Conservation (phyloP, 176 grass and related monocot genomes). For the Lolium rigidum region DNA sequence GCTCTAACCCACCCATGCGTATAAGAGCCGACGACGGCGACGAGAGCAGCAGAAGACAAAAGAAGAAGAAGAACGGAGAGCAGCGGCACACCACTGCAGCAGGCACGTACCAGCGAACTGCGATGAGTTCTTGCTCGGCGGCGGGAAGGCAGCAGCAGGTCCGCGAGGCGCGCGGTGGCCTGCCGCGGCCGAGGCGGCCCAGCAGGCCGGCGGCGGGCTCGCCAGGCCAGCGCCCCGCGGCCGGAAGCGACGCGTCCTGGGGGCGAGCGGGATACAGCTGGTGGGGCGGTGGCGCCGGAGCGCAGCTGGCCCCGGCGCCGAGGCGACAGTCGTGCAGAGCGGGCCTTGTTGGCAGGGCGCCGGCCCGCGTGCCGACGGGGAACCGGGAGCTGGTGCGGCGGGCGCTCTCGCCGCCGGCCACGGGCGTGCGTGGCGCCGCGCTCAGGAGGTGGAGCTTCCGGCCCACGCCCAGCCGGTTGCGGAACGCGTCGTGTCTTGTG, state of each 20-base stretch:
- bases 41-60: background rate
- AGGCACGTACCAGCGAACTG: background rate
- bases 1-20: background rate
- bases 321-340: slow-evolving; percentile 38
- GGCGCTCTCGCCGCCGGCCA: slow-evolving; percentile 59
- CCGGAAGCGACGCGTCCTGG: background rate
- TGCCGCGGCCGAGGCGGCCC: slow-evolving; percentile 32
- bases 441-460: slow-evolving; percentile 74
- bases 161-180: background rate
- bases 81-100: background rate
- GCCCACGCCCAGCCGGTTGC: slow-evolving; percentile 64
- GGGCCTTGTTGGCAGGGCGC: background rate
- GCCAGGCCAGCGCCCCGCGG: background rate
- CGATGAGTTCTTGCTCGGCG: background rate
- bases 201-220: slow-evolving; percentile 4
- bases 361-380: slow-evolving; percentile 41
- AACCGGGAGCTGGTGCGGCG: slow-evolving; percentile 74
- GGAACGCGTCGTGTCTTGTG: slow-evolving; percentile 51
- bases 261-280: slow-evolving; percentile 25
- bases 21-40: slow-evolving; percentile 9
- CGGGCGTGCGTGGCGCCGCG: slow-evolving; percentile 25
- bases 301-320: background rate
- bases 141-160: background rate
- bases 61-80: background rate
- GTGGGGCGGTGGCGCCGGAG: slow-evolving; percentile 9